These are phyloP conservation scores for Taphrina confusa DNA, from an alignment of 1,139 yeast species.

Conservation along the genomic window DNA sequence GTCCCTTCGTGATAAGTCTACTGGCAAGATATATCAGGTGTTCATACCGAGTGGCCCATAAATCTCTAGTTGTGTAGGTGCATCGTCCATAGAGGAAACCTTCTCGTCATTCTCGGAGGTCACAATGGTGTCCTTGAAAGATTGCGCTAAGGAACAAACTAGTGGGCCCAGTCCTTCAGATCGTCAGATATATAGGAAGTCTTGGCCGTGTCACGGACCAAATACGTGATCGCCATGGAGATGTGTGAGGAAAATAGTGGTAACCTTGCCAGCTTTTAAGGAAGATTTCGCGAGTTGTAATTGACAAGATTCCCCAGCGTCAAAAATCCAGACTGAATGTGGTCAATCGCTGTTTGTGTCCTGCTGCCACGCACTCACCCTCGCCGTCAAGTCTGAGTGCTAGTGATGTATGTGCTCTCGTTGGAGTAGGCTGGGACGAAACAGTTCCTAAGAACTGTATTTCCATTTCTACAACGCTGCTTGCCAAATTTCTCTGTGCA, in stretches of 20 bases:
- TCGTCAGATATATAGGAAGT: no score
- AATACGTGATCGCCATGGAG: slow-evolving; percentile 35
- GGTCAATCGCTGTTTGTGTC: neutral
- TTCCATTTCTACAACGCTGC: slow-evolving; percentile 12
- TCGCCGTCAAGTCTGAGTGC: slow-evolving; percentile 28
- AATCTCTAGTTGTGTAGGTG: slow-evolving; percentile 19
- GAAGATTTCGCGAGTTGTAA: slow-evolving; percentile 22
- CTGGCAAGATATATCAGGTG: neutral
- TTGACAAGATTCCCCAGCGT: slow-evolving; percentile 28
- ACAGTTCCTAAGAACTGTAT: slow-evolving; percentile 30
- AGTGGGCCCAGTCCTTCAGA: slow-evolving; percentile 21
- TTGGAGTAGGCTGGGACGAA: slow-evolving; percentile 30
- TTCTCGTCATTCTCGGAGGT: neutral
- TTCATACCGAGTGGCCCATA: slow-evolving; percentile 29
- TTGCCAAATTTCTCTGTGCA: neutral
- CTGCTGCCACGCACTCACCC: neutral
- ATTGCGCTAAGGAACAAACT: slow-evolving; percentile 20
- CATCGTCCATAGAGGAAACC: slow-evolving; percentile 20
- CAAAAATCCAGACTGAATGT: slow-evolving; percentile 25
- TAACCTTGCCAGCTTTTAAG: slow-evolving; percentile 18
- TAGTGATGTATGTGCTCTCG: slow-evolving; percentile 30
- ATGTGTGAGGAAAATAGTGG: slow-evolving; percentile 31
- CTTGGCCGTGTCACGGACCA: neutral
- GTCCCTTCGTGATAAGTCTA: neutral
- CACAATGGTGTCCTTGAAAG: no score